Base-by-base conservation (phyloP, 768 basidiomycete species). In the Amanita subjunquillea region DNA sequence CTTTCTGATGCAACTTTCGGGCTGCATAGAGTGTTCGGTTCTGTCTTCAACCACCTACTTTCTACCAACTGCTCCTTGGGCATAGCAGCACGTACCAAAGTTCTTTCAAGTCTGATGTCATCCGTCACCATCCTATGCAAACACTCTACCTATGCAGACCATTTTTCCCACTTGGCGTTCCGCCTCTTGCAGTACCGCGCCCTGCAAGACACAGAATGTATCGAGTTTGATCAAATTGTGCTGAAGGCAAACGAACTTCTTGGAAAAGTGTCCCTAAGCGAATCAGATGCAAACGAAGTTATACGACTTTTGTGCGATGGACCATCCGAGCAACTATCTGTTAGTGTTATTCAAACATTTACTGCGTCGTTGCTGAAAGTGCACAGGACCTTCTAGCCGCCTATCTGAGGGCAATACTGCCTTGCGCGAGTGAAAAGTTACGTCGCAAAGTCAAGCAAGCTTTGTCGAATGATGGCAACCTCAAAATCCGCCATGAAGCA, bases 1-100 rank as follows among this genome's bases (percentile, higher is more conserved):
- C 67, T 82, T 7, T 59, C 63, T 13, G 79, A 84, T 57, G 57
- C 80, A 40, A 57, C 70, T 43, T 75, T 73, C 32, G 68, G 65
- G 30, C 62, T 72, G 9, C 62, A 69, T 30, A 62, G 65, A 30
- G 64, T 72, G 22, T 73, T 79, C 55, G 65, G 77, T 46, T 22
- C 15, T 6, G 30, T 46, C 6, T 44, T 53, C 32, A 25, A 53
- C 36, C 72, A 64, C 54, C 73, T 73, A 53, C 58, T 73, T 29
- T 73, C 74, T 6, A 56, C 69, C 12, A 64, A 63, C 32, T 75
- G 71, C 25, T 25, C 51, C n/a, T 15, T 44, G 22, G 37, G 20
- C 12, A 17, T 38, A 17, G 10, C 43, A 3, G 25, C 37, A 27
- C 51, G 51, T 22, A 37, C 51, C 13, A 29, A 20, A 12, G n/a